Percentiles rank a stretch among this genome's conserved stretches.
Evolutionary conservation across 371 early-diverging fungal species (phyloP).

Genomic region (Globomyces sp.): DNA sequence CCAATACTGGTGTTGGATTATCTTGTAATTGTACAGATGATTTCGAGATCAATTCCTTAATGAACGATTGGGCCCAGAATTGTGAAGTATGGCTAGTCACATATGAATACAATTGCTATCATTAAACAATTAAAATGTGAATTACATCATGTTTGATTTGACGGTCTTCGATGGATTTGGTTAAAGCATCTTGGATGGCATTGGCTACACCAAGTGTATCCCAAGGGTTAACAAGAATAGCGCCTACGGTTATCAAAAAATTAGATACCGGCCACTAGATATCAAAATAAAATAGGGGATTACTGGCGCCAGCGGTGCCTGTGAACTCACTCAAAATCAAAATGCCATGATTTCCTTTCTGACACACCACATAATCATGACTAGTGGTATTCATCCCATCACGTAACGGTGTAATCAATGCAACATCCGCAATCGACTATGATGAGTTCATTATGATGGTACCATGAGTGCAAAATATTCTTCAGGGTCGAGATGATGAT

Average conservation of each 20-base stretch:
- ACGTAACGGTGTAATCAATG: slow-evolving; percentile 90
- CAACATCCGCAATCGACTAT: slow-evolving; percentile 82
- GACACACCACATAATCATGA: slow-evolving; percentile 96
- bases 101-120: slow-evolving; percentile 77
- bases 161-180: slow-evolving; percentile 81
- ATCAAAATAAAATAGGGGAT: no score
- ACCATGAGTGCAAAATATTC: slow-evolving; percentile 94
- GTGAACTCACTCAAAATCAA: slow-evolving; percentile 97
- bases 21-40: slow-evolving; percentile 20
- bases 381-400: slow-evolving; percentile 99
- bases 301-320: slow-evolving; percentile 85
- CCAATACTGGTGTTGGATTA: slow-evolving; percentile 66
- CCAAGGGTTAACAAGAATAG: slow-evolving; percentile 97
- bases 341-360: slow-evolving; percentile 78
- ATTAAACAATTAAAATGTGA: slow-evolving; percentile 12
- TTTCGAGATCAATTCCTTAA: slow-evolving; percentile 53
- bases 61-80: slow-evolving; percentile 89
- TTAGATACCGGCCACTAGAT: slow-evolving; percentile 9
- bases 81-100: slow-evolving; percentile 87
- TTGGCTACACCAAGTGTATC: slow-evolving; percentile 91
- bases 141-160: slow-evolving; percentile 67
- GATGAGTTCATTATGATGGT: no score
- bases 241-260: slow-evolving; percentile 62
- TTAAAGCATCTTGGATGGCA: slow-evolving; percentile 85
- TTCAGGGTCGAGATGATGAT: slow-evolving; percentile 88